Evolutionary conservation across 306 rosid species (phyloP).

Genomic region (Coriaria nepalensis): DNA sequence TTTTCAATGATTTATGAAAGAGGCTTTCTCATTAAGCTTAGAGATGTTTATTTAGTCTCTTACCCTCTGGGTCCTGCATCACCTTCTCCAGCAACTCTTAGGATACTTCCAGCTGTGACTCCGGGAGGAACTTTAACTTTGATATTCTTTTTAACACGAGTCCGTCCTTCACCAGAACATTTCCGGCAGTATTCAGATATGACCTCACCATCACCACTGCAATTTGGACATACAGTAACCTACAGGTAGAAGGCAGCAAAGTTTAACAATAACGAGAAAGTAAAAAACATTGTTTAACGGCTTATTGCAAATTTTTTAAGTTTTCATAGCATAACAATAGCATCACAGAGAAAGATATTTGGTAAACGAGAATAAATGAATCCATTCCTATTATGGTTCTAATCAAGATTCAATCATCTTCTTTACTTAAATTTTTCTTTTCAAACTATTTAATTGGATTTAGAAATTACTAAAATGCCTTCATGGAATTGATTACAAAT

Average conservation of each 20-base stretch:
- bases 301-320: too few species aligned
- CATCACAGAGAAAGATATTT: too few species aligned
- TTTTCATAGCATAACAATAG: too few species aligned
- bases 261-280: too few species aligned
- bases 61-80: slow-evolving; percentile 93
- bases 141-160: slow-evolving; percentile 69
- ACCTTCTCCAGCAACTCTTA: slow-evolving; percentile 92
- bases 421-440: too few species aligned
- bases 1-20: neutral
- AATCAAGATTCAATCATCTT: too few species aligned
- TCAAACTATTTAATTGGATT: too few species aligned
- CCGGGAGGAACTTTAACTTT: slow-evolving; percentile 95
- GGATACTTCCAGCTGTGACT: slow-evolving; percentile 77
- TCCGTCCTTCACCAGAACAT: slow-evolving; percentile 79
- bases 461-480: too few species aligned
- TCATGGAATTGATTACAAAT: too few species aligned
- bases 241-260: slow-evolving; percentile 12
- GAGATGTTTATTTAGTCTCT: slow-evolving; percentile 14
- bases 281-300: too few species aligned
- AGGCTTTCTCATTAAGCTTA: neutral
- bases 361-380: too few species aligned
- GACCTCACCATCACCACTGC: slow-evolving; percentile 91
- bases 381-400: too few species aligned
- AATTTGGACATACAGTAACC: slow-evolving; percentile 88
- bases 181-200: slow-evolving; percentile 81